phyloP scores from a whole-genome alignment of 257 asterid genomes.

The Nicotiana attenuata region DNA sequence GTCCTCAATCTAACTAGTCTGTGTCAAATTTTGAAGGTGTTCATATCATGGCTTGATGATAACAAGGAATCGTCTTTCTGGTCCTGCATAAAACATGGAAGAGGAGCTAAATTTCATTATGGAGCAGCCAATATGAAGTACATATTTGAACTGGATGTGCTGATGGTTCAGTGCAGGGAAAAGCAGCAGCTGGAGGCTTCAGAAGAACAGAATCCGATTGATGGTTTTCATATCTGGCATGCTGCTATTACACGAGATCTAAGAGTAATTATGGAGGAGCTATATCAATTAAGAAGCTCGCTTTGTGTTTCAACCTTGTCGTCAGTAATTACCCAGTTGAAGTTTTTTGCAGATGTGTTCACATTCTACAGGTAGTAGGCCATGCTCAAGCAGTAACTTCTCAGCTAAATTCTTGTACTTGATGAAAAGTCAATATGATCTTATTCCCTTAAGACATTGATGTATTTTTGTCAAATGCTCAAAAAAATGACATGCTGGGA shows the following conservation, averaged over 20 bases:
- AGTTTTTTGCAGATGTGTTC: conserved; percentile 60
- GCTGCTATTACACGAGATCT: conserved; percentile 3
- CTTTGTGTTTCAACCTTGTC: conserved; percentile 40
- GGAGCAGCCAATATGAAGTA: conserved; percentile 8
- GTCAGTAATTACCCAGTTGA: conserved; percentile 51
- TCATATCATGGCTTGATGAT: conserved; percentile 58
- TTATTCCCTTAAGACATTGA: neutral
- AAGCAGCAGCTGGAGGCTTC: neutral
- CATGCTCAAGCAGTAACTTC: neutral
- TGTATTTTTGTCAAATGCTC: neutral
- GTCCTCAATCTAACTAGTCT: conserved; percentile 18
- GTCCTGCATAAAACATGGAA: conserved; percentile 26
- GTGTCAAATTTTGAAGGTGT: conserved; percentile 44
- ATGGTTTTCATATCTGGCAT: conserved; percentile 8
- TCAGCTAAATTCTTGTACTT: neutral
- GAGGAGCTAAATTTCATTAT: neutral
- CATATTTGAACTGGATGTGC: neutral
- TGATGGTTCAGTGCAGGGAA: neutral
- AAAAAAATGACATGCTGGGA: neutral
- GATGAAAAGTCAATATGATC: neutral
- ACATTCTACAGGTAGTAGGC: conserved; percentile 59
- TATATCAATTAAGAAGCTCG: conserved; percentile 47
- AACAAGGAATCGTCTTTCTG: conserved; percentile 35
- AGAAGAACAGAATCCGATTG: neutral
- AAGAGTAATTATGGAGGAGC: conserved; percentile 38